A percentile compares a stretch with the other conserved stretches of the same genome.
These are phyloP conservation scores for Solanum pennellii DNA, from an alignment of 257 asterid genomes.

Conservation along the genomic window DNA sequence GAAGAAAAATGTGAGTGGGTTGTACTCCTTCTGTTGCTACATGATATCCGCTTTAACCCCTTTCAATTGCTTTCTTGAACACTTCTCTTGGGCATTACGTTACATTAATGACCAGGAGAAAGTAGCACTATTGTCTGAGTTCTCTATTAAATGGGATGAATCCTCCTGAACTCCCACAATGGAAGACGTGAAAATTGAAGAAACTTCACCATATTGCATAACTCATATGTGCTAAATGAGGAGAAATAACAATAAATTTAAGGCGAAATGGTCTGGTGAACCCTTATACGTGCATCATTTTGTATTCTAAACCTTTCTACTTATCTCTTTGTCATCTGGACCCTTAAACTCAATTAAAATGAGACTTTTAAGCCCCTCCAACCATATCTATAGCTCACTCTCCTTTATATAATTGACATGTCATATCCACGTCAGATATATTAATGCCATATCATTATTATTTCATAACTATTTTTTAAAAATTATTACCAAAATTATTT, in stretches of 20 bases:
- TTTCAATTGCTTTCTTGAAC: background rate
- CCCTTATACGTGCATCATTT: too few relatives aligned
- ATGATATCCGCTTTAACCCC: background rate
- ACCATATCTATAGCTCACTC: too few relatives aligned
- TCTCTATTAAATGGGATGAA: background rate
- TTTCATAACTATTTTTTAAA: too few relatives aligned
- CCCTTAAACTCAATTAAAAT: too few relatives aligned
- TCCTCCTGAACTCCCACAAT: background rate
- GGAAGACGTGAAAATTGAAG: background rate
- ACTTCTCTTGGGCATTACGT: background rate
- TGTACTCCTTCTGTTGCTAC: background rate
- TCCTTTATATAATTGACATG: too few relatives aligned
- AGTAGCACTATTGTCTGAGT: background rate
- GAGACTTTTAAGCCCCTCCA: too few relatives aligned
- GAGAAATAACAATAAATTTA: background rate
- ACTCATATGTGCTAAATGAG: background rate
- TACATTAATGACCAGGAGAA: background rate
- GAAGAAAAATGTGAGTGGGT: background rate
- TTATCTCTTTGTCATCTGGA: too few relatives aligned
- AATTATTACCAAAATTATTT: too few relatives aligned
- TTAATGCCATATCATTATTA: too few relatives aligned
- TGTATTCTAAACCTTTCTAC: too few relatives aligned
- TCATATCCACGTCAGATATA: too few relatives aligned
- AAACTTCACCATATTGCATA: background rate
- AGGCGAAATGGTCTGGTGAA: too few relatives aligned